Evolutionary conservation across 371 early-diverging fungal genomes (phyloP).

Genomic region (Basidiobolus meristosporus): DNA sequence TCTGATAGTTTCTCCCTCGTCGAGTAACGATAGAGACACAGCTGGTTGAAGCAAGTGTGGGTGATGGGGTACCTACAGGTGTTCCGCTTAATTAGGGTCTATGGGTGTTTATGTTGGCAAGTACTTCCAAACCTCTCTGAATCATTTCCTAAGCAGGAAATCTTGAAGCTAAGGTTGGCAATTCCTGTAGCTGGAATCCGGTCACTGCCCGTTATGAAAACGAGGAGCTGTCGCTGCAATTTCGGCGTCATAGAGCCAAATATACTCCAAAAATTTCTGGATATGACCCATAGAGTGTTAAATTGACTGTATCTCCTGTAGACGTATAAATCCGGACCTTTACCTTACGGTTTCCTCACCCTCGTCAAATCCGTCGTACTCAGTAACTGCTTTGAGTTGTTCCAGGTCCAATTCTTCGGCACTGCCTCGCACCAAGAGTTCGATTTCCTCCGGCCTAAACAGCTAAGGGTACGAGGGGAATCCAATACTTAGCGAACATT

Average conservation of each 20-base stretch:
- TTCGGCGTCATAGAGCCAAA: conserved; percentile 42
- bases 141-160: conserved; percentile 58
- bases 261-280: conserved; percentile 78
- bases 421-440: conserved; percentile 85
- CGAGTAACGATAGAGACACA: not conserved
- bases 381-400: conserved; percentile 53
- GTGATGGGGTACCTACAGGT: too few species aligned
- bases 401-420: conserved; percentile 64
- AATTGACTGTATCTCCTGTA: too few species aligned
- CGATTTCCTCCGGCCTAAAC: conserved; percentile 91
- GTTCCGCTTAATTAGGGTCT: too few species aligned
- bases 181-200: conserved; percentile 88
- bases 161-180: conserved; percentile 51
- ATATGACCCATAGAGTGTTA: too few species aligned
- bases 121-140: conserved; percentile 19
- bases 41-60: too few species aligned
- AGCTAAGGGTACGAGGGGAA: conserved; percentile 19
- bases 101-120: too few species aligned
- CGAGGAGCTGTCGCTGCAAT: conserved; percentile 62
- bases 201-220: conserved; percentile 96
- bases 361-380: conserved; percentile 55
- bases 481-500: not conserved
- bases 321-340: too few species aligned
- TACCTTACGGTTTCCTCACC: conserved; percentile 33
- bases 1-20: not conserved